phyloP scores from a whole-genome alignment of 768 basidiomycete species.

The Tulasnella sp. region DNA sequence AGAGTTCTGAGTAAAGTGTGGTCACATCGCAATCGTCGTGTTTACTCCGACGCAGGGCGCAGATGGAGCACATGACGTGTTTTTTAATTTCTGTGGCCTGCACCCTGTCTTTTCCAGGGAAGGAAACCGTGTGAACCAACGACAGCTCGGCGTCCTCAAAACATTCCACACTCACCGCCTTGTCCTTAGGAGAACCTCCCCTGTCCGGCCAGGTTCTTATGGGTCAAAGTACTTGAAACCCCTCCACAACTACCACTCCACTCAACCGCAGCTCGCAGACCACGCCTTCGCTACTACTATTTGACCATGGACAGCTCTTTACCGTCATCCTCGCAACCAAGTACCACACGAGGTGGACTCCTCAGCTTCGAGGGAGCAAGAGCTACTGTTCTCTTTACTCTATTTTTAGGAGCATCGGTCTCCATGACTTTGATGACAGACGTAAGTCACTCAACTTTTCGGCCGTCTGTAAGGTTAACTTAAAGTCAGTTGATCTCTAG shows the following conservation, averaged over 20 bases:
- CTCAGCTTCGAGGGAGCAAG: not conserved
- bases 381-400: slow-evolving; percentile 25
- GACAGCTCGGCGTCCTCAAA: not conserved
- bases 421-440: slow-evolving; percentile 71
- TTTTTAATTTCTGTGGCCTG: too few species aligned
- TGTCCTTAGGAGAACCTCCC: not conserved
- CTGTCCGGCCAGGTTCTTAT: not conserved
- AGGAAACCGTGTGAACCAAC: not conserved
- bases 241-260: not conserved
- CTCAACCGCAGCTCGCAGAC: not conserved
- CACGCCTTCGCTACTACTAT: not conserved
- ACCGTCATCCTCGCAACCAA: not conserved
- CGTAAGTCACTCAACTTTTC: slow-evolving; percentile 42
- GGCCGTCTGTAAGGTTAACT: not conserved
- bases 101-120: not conserved
- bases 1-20: too few species aligned
- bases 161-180: not conserved
- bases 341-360: not conserved
- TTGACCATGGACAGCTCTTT: not conserved
- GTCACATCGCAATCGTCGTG: too few species aligned
- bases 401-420: slow-evolving; percentile 53
- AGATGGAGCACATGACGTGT: too few species aligned
- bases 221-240: not conserved
- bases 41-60: too few species aligned
- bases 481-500: slow-evolving; percentile 39